These are phyloP conservation scores for Acanthamoeba triangularis DNA, from an alignment of 208 protist species.

Conservation along the genomic window DNA sequence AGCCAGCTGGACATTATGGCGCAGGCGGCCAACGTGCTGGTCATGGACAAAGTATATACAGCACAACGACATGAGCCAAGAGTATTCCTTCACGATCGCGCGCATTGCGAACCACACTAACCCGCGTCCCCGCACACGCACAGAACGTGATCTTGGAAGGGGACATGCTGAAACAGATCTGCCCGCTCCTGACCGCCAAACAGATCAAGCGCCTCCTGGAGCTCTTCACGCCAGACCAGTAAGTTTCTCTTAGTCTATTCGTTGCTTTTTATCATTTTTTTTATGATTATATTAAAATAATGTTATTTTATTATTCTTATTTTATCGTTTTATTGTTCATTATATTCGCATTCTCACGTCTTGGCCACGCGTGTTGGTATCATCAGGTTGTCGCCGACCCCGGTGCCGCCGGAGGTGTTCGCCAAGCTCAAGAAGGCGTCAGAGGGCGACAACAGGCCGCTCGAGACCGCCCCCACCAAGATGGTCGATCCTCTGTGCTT, in stretches of 20 bases:
- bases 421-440: conserved; percentile 58
- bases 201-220: conserved; percentile 74
- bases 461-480: conserved; percentile 59
- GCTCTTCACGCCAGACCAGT: conserved; percentile 73
- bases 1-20: conserved; percentile 59
- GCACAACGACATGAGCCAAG: background rate
- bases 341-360: too few species aligned
- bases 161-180: conserved; percentile 71
- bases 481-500: conserved; percentile 29
- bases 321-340: background rate
- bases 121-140: background rate
- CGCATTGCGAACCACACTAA: background rate
- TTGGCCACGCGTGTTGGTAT: too few species aligned
- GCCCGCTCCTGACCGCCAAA: conserved; percentile 43
- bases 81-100: background rate
- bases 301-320: background rate
- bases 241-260: background rate
- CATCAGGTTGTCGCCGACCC: conserved; percentile 44
- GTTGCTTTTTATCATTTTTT: background rate
- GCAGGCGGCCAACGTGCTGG: conserved; percentile 73
- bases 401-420: conserved; percentile 9
- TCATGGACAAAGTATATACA: conserved; percentile 75
- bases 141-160: conserved; percentile 36
- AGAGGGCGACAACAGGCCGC: conserved; percentile 20
- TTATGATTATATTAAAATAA: background rate